Evolutionary conservation across 768 basidiomycete genomes (phyloP).

Genomic region (Heimioporus sp.): DNA sequence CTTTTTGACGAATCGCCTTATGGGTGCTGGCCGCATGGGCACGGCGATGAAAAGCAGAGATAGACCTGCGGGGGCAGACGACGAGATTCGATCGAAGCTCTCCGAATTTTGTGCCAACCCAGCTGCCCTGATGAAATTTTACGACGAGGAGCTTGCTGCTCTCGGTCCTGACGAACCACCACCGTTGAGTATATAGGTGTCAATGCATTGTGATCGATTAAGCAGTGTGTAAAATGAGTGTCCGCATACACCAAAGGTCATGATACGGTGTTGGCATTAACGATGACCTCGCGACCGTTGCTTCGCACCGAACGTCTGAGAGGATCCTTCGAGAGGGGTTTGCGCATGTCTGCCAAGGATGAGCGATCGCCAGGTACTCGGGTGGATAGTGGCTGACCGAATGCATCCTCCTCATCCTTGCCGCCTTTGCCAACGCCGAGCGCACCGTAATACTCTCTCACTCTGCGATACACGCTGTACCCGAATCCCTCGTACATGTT

Average conservation of each 20-base stretch:
- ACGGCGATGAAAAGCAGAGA: constrained; percentile 53
- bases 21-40: constrained; percentile 67
- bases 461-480: constrained; percentile 89
- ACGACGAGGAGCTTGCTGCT: constrained; percentile 63
- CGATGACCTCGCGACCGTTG: constrained; percentile 73
- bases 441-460: constrained; percentile 85
- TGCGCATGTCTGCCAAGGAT: constrained; percentile 57
- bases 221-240: constrained; percentile 7
- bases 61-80: constrained; percentile 56
- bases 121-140: constrained; percentile 57
- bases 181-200: constrained; percentile 42
- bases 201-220: constrained; percentile 9
- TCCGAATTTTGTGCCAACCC: constrained; percentile 64
- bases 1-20: constrained; percentile 86
- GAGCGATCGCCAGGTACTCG: neutral
- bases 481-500: constrained; percentile 90
- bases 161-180: constrained; percentile 43
- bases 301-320: constrained; percentile 62
- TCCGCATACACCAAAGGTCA: constrained; percentile 16
- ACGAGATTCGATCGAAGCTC: constrained; percentile 59
- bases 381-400: constrained; percentile 56
- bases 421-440: constrained; percentile 75
- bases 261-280: constrained; percentile 41
- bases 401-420: constrained; percentile 86
- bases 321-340: constrained; percentile 64